phyloP scores from a whole-genome alignment of 2,329 filamentous ascomycete genomes.

The Grosmannia huntii region DNA sequence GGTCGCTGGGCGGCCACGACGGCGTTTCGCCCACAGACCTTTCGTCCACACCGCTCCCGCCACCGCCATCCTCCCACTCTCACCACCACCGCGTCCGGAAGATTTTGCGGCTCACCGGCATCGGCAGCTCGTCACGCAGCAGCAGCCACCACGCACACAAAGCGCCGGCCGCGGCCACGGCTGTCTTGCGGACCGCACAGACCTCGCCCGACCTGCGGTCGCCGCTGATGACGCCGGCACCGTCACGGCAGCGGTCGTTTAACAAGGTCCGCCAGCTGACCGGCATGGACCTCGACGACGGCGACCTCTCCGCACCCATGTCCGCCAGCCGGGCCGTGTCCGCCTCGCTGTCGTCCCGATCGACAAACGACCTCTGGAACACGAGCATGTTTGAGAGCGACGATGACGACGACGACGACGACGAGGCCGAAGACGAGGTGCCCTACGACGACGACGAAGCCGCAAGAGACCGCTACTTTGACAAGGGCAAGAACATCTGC shows the following conservation, averaged over 20 bases:
- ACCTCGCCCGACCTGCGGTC: not conserved
- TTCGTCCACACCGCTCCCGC: not conserved
- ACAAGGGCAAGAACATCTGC: not conserved
- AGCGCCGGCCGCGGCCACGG: not conserved
- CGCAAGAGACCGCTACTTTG: not conserved
- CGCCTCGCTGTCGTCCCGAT: not conserved
- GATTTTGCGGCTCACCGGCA: not conserved
- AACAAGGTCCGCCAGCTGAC: conserved; percentile 10
- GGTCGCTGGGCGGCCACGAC: not conserved
- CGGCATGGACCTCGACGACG: conserved; percentile 5
- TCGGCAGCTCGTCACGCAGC: not conserved
- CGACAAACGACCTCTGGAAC: conserved; percentile 4
- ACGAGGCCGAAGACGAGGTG: not conserved
- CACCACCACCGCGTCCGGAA: not conserved
- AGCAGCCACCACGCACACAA: not conserved
- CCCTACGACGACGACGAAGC: not conserved
- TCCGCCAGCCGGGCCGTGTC: not conserved
- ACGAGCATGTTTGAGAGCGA: conserved; percentile 9
- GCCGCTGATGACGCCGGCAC: not conserved
- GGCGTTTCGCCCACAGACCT: not conserved
- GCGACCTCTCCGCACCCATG: not conserved
- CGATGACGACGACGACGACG: conserved; percentile 7
- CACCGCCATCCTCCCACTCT: not conserved
- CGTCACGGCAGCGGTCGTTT: conserved; percentile 5
- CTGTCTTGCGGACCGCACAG: not conserved